A percentile compares a stretch with the other conserved stretches of the same genome.
Conservation (phyloP, 345 rosid genomes). For the Citrus maxima region DNA sequence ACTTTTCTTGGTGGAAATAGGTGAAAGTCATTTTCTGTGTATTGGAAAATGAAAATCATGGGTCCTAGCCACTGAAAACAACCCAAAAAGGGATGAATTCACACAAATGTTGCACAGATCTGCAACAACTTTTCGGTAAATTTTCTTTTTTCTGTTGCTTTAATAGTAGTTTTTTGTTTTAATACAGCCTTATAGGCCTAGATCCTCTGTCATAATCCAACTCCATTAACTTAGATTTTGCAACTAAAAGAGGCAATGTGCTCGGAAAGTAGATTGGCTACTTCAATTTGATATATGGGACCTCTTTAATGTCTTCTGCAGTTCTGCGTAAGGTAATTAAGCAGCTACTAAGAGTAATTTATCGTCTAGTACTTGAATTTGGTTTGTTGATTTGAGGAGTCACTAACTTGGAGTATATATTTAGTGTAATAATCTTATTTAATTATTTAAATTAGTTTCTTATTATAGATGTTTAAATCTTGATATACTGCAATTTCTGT, state of each 20-base stretch:
- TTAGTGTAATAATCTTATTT: background rate
- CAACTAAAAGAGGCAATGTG: background rate
- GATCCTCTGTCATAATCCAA: background rate
- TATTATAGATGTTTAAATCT: background rate
- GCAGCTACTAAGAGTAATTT: background rate
- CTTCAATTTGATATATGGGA: background rate
- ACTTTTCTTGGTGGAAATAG: background rate
- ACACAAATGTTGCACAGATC: background rate
- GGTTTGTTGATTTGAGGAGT: background rate
- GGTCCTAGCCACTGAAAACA: background rate
- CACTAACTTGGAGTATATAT: background rate
- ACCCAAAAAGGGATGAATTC: background rate
- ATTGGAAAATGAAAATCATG: background rate
- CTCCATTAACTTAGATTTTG: background rate
- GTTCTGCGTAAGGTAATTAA: background rate
- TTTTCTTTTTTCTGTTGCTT: no score
- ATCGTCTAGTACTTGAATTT: background rate
- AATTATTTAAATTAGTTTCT: background rate
- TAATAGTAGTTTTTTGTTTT: background rate
- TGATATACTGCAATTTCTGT: background rate
- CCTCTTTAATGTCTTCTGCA: background rate
- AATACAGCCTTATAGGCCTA: background rate
- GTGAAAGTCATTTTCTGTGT: conserved; percentile 7
- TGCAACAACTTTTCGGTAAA: background rate
- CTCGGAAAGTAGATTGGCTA: background rate